Conservation (phyloP, 768 basidiomycete genomes). For the Russula lepida region DNA sequence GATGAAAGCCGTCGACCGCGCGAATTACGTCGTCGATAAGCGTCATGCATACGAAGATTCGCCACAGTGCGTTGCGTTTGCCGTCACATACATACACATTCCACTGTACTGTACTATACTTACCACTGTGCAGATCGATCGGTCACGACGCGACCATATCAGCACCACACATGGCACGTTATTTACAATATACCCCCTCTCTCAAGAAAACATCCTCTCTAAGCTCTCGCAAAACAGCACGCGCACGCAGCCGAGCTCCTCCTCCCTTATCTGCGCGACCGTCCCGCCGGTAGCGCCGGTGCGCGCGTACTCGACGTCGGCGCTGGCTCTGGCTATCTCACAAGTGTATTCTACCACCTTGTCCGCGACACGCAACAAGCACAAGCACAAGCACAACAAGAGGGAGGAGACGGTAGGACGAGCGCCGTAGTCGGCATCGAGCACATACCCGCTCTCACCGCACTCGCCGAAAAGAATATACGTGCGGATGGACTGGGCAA, state of each 20-base stretch:
- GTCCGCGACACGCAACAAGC: slow-evolving; percentile 28
- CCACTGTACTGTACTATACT: neutral
- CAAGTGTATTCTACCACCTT: slow-evolving; percentile 74
- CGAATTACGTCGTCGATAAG: slow-evolving; percentile 35
- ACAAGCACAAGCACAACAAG: slow-evolving; percentile 12
- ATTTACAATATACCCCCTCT: too few species aligned
- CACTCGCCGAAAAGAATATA: slow-evolving; percentile 63
- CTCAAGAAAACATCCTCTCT: neutral
- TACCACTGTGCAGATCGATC: slow-evolving; percentile 42
- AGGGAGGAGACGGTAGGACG: slow-evolving; percentile 30
- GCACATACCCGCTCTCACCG: slow-evolving; percentile 73
- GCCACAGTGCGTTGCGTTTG: slow-evolving; percentile 36
- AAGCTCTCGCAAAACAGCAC: slow-evolving; percentile 40
- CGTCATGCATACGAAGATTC: slow-evolving; percentile 41
- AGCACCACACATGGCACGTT: slow-evolving; percentile 58
- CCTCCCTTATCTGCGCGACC: slow-evolving; percentile 48
- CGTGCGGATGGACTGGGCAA: slow-evolving; percentile 51
- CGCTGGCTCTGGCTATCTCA: slow-evolving; percentile 79
- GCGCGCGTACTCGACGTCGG: slow-evolving; percentile 83
- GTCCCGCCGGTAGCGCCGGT: slow-evolving; percentile 30
- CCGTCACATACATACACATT: neutral
- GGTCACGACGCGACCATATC: slow-evolving; percentile 88
- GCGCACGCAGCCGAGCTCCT: slow-evolving; percentile 79
- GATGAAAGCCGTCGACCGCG: slow-evolving; percentile 40
- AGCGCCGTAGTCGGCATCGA: slow-evolving; percentile 65